Evolutionary conservation across 257 asterid genomes (phyloP).

Genomic region (Orobanche coerulescens): DNA sequence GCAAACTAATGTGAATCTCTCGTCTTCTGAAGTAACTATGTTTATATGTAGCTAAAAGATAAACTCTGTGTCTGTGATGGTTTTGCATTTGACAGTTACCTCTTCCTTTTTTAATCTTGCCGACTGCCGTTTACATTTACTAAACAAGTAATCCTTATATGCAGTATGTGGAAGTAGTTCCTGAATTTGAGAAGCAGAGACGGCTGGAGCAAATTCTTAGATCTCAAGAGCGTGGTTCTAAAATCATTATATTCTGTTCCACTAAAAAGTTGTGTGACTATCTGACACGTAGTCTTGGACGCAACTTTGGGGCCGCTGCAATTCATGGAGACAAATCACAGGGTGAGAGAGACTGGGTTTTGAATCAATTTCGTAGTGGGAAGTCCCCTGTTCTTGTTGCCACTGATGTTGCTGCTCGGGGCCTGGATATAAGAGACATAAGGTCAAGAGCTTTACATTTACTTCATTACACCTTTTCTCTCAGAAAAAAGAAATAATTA

Average conservation of each 20-base stretch:
- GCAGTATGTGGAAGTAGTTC: slow-evolving; percentile 88
- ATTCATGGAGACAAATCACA: slow-evolving; percentile 96
- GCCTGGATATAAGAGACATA: slow-evolving; percentile 85
- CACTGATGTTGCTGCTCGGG: slow-evolving; percentile 98
- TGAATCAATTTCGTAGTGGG: slow-evolving; percentile 86
- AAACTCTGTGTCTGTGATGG: slow-evolving; percentile 1
- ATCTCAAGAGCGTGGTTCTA: slow-evolving; percentile 86
- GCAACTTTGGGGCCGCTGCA: slow-evolving; percentile 87
- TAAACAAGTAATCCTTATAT: slow-evolving; percentile 3
- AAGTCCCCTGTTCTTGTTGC: slow-evolving; percentile 85
- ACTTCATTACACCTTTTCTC: background rate
- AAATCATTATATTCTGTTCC: slow-evolving; percentile 76
- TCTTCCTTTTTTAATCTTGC: slow-evolving; percentile 5
- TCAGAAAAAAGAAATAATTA: background rate
- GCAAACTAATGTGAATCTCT: background rate
- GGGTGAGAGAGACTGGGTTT: slow-evolving; percentile 88
- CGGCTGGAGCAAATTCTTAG: slow-evolving; percentile 89
- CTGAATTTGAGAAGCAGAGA: slow-evolving; percentile 89
- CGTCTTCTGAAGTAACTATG: background rate
- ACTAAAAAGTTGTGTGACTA: slow-evolving; percentile 89
- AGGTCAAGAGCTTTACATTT: slow-evolving; percentile 37
- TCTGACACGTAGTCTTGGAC: slow-evolving; percentile 70
- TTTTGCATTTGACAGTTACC: background rate
- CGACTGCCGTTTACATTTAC: slow-evolving; percentile 12
- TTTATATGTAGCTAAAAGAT: background rate